Evolutionary conservation across 805 yeast genomes (phyloP).

Genomic region (Lipomyces kockii): DNA sequence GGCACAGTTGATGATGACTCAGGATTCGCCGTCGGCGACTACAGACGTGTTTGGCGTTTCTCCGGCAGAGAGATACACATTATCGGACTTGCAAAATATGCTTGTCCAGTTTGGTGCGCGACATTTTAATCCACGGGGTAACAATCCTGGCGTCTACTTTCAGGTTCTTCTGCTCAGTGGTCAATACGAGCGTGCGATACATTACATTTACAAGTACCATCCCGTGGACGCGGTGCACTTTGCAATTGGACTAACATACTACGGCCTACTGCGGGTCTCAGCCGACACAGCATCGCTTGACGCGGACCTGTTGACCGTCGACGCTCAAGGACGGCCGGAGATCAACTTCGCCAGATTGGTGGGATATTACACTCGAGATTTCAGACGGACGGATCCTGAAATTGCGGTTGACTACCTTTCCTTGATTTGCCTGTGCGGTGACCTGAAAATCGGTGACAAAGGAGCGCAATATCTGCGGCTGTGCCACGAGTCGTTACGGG

Average conservation of each 20-base stretch:
- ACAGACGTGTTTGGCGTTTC: constrained; percentile 30
- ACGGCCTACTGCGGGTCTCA: constrained; percentile 65
- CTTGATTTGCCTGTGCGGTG: constrained; percentile 64
- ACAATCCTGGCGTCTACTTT: constrained; percentile 70
- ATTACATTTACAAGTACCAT: constrained; percentile 61
- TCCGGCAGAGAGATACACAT: constrained; percentile 53
- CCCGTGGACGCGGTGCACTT: constrained; percentile 90
- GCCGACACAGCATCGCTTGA: constrained; percentile 40
- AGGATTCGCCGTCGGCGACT: constrained; percentile 22
- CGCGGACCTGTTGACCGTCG: constrained; percentile 47
- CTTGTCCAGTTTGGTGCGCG: constrained; percentile 73
- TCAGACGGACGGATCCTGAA: constrained; percentile 83
- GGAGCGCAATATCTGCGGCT: constrained; percentile 53
- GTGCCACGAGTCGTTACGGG: constrained; percentile 79
- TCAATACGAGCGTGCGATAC: constrained; percentile 77
- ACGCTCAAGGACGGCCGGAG: constrained; percentile 45
- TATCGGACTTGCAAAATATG: constrained; percentile 73
- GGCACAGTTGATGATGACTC: constrained; percentile 80
- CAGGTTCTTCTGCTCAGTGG: constrained; percentile 78
- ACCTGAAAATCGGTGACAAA: constrained; percentile 41
- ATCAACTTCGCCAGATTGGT: constrained; percentile 63
- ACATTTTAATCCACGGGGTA: constrained; percentile 64
- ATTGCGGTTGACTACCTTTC: constrained; percentile 90
- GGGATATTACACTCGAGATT: constrained; percentile 80
- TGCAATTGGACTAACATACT: constrained; percentile 77